A percentile compares a stretch with the other conserved stretches of the same genome.
Evolutionary conservation across 2,329 filamentous ascomycete species (phyloP).

Genomic region (Dothidotthia symphoricarpi): DNA sequence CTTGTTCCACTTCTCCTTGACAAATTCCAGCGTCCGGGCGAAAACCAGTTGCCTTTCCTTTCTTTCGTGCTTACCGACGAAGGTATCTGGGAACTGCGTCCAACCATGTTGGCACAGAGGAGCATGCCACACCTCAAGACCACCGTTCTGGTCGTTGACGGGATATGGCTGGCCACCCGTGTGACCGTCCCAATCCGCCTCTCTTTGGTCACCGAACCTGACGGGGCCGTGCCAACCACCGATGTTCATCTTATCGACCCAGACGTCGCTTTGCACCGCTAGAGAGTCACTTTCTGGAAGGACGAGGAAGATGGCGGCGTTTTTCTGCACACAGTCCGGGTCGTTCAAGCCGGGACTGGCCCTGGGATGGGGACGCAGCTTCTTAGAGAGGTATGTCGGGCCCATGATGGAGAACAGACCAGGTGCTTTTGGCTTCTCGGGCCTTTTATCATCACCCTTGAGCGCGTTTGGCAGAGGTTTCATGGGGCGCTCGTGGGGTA

Average conservation of each 20-base stretch:
- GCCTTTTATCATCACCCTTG: slow-evolving; percentile 31
- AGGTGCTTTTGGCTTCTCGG: slow-evolving; percentile 31
- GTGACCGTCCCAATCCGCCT: slow-evolving; percentile 33
- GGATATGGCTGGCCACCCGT: slow-evolving; percentile 17
- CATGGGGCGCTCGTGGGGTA: slow-evolving; percentile 43
- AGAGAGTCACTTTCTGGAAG: slow-evolving; percentile 44
- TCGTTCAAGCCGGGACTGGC: slow-evolving; percentile 44
- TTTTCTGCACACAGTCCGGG: slow-evolving; percentile 36
- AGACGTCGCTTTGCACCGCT: slow-evolving; percentile 45
- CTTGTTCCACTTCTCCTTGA: slow-evolving; percentile 38
- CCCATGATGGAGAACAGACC: slow-evolving; percentile 43
- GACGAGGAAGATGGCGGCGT: slow-evolving; percentile 44
- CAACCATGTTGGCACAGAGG: slow-evolving; percentile 42
- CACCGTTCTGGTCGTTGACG: slow-evolving; percentile 22
- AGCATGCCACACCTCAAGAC: slow-evolving; percentile 43
- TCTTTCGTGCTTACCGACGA: slow-evolving; percentile 41
- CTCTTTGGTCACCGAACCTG: slow-evolving; percentile 36
- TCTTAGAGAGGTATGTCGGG: slow-evolving; percentile 44
- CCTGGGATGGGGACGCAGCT: slow-evolving; percentile 39
- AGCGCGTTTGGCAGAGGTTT: slow-evolving; percentile 38
- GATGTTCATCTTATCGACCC: slow-evolving; percentile 43
- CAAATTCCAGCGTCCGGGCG: slow-evolving; percentile 37
- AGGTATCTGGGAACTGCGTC: slow-evolving; percentile 45
- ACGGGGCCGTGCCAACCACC: slow-evolving; percentile 35
- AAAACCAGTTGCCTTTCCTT: slow-evolving; percentile 40